Evolutionary conservation across 129 eudicot genomes (phyloP).

Genomic region (Dittrichia graveolens): DNA sequence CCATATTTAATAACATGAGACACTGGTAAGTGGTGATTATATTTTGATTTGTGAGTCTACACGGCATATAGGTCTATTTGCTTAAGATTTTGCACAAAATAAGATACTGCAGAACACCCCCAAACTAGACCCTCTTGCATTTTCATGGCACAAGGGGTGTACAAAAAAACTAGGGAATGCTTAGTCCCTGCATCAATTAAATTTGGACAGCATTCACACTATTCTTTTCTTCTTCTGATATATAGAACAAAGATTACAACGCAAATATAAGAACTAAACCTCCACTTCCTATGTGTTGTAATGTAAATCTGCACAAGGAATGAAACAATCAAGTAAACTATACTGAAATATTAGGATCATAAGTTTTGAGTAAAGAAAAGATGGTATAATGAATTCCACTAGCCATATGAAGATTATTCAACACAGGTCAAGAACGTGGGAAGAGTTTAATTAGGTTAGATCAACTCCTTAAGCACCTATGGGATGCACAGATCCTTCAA

Average conservation of each 20-base stretch:
- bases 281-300: not conserved
- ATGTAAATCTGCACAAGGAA: not conserved
- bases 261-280: no score
- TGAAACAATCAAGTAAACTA: not conserved
- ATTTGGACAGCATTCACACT: no score
- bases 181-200: not conserved
- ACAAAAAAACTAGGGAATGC: not conserved
- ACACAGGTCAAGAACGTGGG: not conserved
- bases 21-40: not conserved
- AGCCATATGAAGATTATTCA: not conserved
- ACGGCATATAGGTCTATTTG: not conserved
- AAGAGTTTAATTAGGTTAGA: no score
- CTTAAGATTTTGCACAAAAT: not conserved
- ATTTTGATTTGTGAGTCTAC: not conserved
- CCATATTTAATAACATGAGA: not conserved
- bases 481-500: no score
- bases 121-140: not conserved
- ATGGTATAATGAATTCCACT: not conserved
- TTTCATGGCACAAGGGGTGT: no score
- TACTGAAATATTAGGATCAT: not conserved
- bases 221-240: no score
- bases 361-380: slow-evolving; percentile 10
- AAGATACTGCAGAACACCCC: not conserved
- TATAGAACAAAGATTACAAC: no score
- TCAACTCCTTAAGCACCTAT: no score